A percentile compares a stretch with the other conserved stretches of the same genome.
These are phyloP conservation scores for Prototheca wickerhamii DNA, from an alignment of 163 green algal species.

Conservation along the genomic window DNA sequence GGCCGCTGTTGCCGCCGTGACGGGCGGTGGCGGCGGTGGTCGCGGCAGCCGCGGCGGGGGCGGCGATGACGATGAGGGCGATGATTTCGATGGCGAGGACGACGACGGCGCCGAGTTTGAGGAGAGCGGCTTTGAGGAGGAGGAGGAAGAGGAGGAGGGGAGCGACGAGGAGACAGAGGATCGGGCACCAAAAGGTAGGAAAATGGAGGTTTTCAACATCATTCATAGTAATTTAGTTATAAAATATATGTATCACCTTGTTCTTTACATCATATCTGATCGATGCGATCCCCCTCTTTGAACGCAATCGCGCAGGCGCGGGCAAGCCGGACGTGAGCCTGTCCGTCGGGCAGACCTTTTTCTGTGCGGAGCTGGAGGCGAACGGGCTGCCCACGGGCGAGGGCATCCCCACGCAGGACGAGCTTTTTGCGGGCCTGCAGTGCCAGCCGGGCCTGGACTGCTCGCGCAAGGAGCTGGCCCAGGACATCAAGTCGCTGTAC, in stretches of 20 bases:
- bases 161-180: slow-evolving; percentile 18
- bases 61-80: too few relatives aligned
- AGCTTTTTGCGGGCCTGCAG: slow-evolving; percentile 47
- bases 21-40: too few relatives aligned
- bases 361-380: slow-evolving; percentile 17
- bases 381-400: slow-evolving; percentile 29
- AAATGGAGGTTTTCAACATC: not conserved
- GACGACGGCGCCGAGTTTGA: too few relatives aligned
- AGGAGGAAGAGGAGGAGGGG: slow-evolving; percentile 20
- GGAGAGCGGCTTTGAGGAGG: too few relatives aligned
- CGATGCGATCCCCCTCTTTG: too few relatives aligned
- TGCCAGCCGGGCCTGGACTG: slow-evolving; percentile 44
- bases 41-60: too few relatives aligned
- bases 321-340: not conserved
- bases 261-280: too few relatives aligned
- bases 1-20: too few relatives aligned
- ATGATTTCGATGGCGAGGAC: too few relatives aligned
- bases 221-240: too few relatives aligned
- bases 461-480: slow-evolving; percentile 31
- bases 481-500: slow-evolving; percentile 43
- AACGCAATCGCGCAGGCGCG: too few relatives aligned
- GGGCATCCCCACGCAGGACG: slow-evolving; percentile 32
- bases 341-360: slow-evolving; percentile 6
- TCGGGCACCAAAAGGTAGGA: slow-evolving; percentile 1
- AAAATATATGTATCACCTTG: too few relatives aligned